These are phyloP conservation scores for Sisymbrium altissimum DNA, from an alignment of 345 rosid genomes.

Conservation along the genomic window DNA sequence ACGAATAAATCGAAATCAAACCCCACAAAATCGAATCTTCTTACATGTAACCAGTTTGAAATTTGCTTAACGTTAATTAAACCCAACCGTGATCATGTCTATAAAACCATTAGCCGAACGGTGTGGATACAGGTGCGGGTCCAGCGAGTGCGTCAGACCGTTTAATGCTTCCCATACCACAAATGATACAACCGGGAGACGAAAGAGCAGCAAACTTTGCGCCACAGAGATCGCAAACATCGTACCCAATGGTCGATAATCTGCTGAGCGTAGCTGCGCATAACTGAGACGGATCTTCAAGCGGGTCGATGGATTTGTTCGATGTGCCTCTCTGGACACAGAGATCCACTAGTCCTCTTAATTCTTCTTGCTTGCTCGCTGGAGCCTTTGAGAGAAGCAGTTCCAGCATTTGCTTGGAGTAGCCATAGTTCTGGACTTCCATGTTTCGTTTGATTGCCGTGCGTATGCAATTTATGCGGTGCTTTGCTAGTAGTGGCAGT, in stretches of 20 bases:
- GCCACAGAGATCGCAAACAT: slow-evolving; percentile 93
- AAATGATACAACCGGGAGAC: slow-evolving; percentile 87
- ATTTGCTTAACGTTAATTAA: neutral
- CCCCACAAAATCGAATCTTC: slow-evolving; percentile 15
- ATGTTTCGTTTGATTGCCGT: slow-evolving; percentile 93
- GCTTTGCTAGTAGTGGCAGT: slow-evolving; percentile 85
- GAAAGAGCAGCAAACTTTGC: slow-evolving; percentile 92
- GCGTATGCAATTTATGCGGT: slow-evolving; percentile 90
- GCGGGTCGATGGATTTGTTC: slow-evolving; percentile 91
- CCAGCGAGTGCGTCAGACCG: slow-evolving; percentile 87
- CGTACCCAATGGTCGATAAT: slow-evolving; percentile 91
- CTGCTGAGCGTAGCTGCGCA: slow-evolving; percentile 96
- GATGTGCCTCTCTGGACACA: slow-evolving; percentile 83
- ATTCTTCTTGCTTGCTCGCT: slow-evolving; percentile 80
- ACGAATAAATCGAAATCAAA: slow-evolving; percentile 3
- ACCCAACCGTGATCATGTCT: neutral
- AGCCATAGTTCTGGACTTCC: slow-evolving; percentile 95
- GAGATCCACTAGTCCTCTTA: slow-evolving; percentile 81
- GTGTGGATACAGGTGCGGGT: slow-evolving; percentile 64
- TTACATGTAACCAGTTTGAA: neutral
- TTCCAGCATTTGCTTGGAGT: slow-evolving; percentile 93
- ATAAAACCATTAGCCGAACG: slow-evolving; percentile 59
- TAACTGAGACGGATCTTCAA: slow-evolving; percentile 94
- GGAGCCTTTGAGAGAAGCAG: slow-evolving; percentile 95
- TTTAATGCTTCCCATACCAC: slow-evolving; percentile 97